Percentiles rank a stretch among this genome's conserved stretches.
These are phyloP conservation scores for Boletus calvinii DNA, from an alignment of 1,284 basidiomycete species.

Conservation along the genomic window DNA sequence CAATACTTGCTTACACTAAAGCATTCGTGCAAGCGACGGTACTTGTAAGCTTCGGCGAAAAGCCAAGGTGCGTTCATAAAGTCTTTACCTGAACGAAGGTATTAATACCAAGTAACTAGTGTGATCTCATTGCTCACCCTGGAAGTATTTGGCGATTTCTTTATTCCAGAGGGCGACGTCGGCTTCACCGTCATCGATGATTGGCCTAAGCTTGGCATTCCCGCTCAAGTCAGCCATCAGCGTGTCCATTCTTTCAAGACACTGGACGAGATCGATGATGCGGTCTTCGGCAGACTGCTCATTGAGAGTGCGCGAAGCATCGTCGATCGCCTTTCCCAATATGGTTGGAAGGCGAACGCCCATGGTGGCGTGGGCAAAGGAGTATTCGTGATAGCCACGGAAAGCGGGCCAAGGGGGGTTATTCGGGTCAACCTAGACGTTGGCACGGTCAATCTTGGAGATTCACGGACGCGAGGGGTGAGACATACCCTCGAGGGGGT, in stretches of 20 bases:
- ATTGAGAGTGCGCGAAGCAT: conserved; percentile 88
- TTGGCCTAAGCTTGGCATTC: conserved; percentile 80
- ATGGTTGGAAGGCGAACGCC: conserved; percentile 93
- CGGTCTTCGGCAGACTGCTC: conserved; percentile 82
- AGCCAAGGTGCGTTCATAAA: conserved; percentile 97
- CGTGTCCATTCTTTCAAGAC: conserved; percentile 83
- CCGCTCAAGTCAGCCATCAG: conserved; percentile 81
- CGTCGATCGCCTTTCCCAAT: conserved; percentile 94
- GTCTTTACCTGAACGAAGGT: conserved; percentile 65
- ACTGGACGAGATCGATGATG: conserved; percentile 83
- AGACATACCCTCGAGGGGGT: conserved; percentile 63
- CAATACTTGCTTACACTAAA: conserved; percentile 93
- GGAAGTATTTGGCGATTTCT: conserved; percentile 90
- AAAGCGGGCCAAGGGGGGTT: conserved; percentile 97
- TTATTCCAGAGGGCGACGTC: conserved; percentile 98
- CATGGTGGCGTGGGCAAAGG: conserved; percentile 94
- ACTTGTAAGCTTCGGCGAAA: conserved; percentile 98
- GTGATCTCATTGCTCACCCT: conserved; percentile 49
- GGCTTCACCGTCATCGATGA: conserved; percentile 90
- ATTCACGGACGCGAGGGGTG: not conserved
- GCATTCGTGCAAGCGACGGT: conserved; percentile 92
- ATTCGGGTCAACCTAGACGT: conserved; percentile 74
- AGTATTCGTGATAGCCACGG: conserved; percentile 95
- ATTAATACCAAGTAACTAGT: not conserved
- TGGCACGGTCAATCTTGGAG: not conserved